These are phyloP conservation scores for Uronychia setigera DNA, from an alignment of 73 alveolate species.

Conservation along the genomic window DNA sequence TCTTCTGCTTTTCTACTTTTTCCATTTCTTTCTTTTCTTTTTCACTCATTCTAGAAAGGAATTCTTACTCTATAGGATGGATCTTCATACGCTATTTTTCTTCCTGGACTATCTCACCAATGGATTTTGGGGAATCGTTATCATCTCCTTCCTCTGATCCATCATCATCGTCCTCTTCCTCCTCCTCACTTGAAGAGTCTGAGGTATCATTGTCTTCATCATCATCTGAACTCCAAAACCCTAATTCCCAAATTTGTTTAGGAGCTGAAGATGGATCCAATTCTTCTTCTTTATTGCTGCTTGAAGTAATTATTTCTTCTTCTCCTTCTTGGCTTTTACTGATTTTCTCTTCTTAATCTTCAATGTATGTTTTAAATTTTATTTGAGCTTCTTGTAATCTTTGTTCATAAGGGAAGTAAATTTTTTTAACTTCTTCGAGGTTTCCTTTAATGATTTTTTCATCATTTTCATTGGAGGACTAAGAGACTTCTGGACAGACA, in stretches of 20 bases:
- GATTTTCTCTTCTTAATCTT: background rate
- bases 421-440: conserved; percentile 19
- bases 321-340: background rate
- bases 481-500: conserved; percentile 10
- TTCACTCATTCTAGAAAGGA: background rate
- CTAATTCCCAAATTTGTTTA: conserved; percentile 38
- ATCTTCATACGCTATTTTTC: background rate
- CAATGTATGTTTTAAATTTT: conserved; percentile 3
- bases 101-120: background rate
- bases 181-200: background rate
- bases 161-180: conserved; percentile 25
- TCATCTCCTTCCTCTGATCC: background rate
- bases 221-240: conserved; percentile 48
- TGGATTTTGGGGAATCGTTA: too few species aligned
- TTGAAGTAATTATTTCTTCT: background rate
- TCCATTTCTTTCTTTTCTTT: background rate
- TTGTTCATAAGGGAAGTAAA: conserved; percentile 17
- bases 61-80: background rate
- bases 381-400: conserved; percentile 23
- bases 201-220: conserved; percentile 53
- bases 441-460: conserved; percentile 25
- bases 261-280: too few species aligned
- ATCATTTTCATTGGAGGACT: conserved; percentile 4
- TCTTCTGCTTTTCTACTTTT: background rate
- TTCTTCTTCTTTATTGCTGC: background rate